Conservation (phyloP, 352 stramenopile genomes). For the Phytopythium vexans region DNA sequence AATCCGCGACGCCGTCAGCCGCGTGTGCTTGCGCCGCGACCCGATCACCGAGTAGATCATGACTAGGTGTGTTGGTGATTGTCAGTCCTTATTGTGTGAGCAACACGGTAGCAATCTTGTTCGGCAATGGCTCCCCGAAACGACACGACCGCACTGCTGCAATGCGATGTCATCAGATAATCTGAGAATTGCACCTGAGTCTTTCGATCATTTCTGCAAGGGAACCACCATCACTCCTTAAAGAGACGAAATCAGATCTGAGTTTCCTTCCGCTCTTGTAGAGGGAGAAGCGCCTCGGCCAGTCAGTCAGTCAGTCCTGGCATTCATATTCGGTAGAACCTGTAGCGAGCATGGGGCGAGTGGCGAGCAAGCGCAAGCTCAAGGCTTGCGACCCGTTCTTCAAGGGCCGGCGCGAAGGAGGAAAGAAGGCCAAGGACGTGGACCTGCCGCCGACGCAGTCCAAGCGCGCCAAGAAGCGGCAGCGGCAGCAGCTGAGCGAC, state of each 20-base stretch:
- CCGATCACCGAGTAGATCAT: slow-evolving; percentile 10
- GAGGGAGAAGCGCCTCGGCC: slow-evolving; percentile 11
- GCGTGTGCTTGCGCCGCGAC: slow-evolving; percentile 45
- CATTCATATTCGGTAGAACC: neutral
- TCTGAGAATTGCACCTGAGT: neutral
- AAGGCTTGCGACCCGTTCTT: slow-evolving; percentile 88
- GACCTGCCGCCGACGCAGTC: slow-evolving; percentile 69
- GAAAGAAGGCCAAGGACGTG: slow-evolving; percentile 66
- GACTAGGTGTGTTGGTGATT: no score
- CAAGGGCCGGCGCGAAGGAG: slow-evolving; percentile 70
- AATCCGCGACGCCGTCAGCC: slow-evolving; percentile 43
- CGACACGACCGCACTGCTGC: no score
- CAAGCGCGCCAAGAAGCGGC: slow-evolving; percentile 79
- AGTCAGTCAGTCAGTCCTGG: slow-evolving; percentile 12
- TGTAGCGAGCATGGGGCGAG: slow-evolving; percentile 46
- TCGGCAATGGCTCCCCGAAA: no score
- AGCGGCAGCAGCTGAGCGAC: slow-evolving; percentile 60
- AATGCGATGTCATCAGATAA: no score
- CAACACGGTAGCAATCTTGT: neutral
- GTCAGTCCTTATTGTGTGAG: neutral
- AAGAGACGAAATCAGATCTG: neutral
- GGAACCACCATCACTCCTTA: no score
- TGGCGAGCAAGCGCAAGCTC: slow-evolving; percentile 78
- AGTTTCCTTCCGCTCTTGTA: slow-evolving; percentile 9
- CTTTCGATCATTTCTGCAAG: no score